A percentile compares a stretch with the other conserved stretches of the same genome.
Evolutionary conservation across 1,139 yeast genomes (phyloP).

Genomic region (Hyphopichia wangnamkhiaoensis): DNA sequence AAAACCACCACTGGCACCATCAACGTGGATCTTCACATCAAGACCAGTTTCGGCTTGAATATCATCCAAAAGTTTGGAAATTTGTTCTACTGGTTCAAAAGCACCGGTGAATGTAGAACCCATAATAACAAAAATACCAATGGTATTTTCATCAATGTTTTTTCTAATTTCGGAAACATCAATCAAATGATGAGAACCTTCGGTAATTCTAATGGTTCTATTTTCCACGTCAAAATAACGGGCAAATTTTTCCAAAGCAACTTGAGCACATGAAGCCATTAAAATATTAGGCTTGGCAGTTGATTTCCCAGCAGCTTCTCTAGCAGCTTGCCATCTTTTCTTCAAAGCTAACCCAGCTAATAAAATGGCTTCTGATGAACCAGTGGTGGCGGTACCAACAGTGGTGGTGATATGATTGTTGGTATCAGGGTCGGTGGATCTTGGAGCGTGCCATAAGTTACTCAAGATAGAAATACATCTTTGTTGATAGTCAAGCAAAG

Average conservation of each 20-base stretch:
- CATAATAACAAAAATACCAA: conserved; percentile 84
- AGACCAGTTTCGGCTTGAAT: conserved; percentile 67
- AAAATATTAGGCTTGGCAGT: conserved; percentile 74
- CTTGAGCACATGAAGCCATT: conserved; percentile 96
- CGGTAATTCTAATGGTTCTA: conserved; percentile 67
- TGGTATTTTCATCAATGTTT: conserved; percentile 83
- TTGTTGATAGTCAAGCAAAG: conserved; percentile 73
- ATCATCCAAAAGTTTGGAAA: conserved; percentile 63
- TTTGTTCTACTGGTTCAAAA: conserved; percentile 72
- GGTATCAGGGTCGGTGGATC: conserved; percentile 23
- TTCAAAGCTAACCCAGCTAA: conserved; percentile 92
- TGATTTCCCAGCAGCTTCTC: conserved; percentile 60
- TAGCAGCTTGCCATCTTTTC: conserved; percentile 77
- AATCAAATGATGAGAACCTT: conserved; percentile 61
- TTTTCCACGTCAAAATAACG: conserved; percentile 90
- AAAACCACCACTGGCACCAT: conserved; percentile 91
- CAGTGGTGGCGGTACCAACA: conserved; percentile 89
- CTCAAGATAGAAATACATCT: conserved; percentile 82
- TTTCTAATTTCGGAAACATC: conserved; percentile 61
- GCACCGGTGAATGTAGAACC: conserved; percentile 96
- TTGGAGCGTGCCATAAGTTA: conserved; percentile 79
- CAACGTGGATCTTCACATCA: conserved; percentile 82
- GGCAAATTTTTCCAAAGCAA: conserved; percentile 92
- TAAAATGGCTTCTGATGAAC: conserved; percentile 92
- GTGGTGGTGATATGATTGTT: conserved; percentile 42